phyloP scores from a whole-genome alignment of 176 grass and related monocot genomes.

The Tillandsia leiboldiana region DNA sequence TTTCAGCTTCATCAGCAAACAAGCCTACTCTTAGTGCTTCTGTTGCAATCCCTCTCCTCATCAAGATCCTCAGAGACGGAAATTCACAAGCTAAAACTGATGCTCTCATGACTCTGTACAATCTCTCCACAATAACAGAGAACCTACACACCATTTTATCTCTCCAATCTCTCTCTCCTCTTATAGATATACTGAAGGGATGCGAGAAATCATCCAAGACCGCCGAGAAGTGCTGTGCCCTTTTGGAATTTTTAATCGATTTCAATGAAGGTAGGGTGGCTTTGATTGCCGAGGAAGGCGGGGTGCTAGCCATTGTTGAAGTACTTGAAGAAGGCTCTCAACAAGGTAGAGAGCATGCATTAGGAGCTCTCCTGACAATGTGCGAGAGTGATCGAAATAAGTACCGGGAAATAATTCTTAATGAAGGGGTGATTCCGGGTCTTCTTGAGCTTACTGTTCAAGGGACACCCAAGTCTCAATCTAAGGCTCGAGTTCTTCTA shows the following conservation, averaged over 20 bases:
- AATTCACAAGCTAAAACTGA: conserved; percentile 74
- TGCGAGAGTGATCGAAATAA: conserved; percentile 58
- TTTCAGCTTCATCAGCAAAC: conserved; percentile 67
- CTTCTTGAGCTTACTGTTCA: conserved; percentile 83
- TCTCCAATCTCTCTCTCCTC: conserved; percentile 43
- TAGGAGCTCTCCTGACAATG: conserved; percentile 63
- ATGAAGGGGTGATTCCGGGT: conserved; percentile 75
- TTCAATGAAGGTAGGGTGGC: conserved; percentile 53
- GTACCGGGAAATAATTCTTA: conserved; percentile 66
- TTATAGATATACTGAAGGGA: conserved; percentile 47
- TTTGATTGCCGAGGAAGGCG: conserved; percentile 49
- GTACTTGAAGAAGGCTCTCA: conserved; percentile 84
- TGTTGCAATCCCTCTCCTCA: conserved; percentile 56
- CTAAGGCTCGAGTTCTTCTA: conserved; percentile 61
- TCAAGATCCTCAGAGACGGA: conserved; percentile 63
- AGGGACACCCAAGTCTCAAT: conserved; percentile 56
- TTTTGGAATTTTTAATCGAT: conserved; percentile 60
- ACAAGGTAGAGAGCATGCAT: conserved; percentile 60
- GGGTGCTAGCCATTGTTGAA: conserved; percentile 73
- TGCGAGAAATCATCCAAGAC: conserved; percentile 72
- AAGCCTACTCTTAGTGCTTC: conserved; percentile 60
- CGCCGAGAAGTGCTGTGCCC: conserved; percentile 70
- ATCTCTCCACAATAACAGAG: conserved; percentile 59
- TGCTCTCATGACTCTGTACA: conserved; percentile 74
- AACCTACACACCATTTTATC: conserved; percentile 56